Conservation (phyloP, 306 rosid species). For the Adenanthera pavonina region DNA sequence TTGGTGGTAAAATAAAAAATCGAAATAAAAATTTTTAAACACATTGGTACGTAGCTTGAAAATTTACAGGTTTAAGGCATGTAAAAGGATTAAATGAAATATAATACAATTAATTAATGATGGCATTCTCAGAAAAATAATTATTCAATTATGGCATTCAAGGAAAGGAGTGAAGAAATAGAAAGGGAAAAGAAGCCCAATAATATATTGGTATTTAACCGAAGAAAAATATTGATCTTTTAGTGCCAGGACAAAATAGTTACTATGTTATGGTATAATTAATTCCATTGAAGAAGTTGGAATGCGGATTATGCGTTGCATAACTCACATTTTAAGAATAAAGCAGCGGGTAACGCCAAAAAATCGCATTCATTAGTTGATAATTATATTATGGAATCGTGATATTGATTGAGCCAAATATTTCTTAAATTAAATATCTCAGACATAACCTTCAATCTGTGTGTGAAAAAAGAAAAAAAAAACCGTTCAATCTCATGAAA, state of each 20-base stretch:
- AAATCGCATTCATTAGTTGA: not conserved
- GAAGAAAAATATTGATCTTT: not conserved
- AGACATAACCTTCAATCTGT: no score
- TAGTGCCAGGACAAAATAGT: not conserved
- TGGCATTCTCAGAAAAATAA: not conserved
- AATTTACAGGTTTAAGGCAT: not conserved
- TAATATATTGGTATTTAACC: not conserved
- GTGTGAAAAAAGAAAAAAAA: no score
- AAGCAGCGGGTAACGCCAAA: not conserved
- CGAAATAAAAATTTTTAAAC: no score
- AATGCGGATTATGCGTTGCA: not conserved
- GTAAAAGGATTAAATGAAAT: not conserved
- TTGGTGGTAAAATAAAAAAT: no score
- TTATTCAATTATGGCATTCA: not conserved
- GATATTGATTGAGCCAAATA: no score
- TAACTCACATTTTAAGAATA: not conserved
- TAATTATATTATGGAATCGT: no score
- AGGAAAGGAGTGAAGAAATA: not conserved
- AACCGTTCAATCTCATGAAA: no score
- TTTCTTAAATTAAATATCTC: no score
- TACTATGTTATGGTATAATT: not conserved
- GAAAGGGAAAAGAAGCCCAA: no score
- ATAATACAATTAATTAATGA: not conserved
- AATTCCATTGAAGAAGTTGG: not conserved
- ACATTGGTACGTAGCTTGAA: no score